Conservation (phyloP, 352 stramenopile genomes). For the Pythium biforme region DNA sequence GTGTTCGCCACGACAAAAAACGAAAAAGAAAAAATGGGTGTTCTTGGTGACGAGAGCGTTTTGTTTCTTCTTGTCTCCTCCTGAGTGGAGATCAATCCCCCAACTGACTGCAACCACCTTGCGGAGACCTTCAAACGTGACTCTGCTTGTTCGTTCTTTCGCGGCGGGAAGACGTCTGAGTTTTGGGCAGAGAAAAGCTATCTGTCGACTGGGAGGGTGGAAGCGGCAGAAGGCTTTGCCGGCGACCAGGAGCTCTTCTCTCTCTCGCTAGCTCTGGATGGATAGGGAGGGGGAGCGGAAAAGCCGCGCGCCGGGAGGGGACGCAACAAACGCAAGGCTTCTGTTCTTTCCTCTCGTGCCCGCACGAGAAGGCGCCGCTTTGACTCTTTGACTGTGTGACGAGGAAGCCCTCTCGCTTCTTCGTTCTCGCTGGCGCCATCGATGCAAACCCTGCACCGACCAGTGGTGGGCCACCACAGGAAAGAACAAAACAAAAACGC, state of each 20-base stretch:
- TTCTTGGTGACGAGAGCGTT: not conserved
- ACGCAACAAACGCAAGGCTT: constrained; percentile 1
- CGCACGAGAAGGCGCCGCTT: constrained; percentile 5
- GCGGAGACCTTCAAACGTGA: not conserved
- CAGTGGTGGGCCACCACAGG: too few species aligned
- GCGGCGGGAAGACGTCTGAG: not conserved
- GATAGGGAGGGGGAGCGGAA: not conserved
- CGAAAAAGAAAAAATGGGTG: not conserved
- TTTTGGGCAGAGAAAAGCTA: constrained; percentile 4
- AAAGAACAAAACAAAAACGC: too few species aligned
- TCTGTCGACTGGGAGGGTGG: not conserved
- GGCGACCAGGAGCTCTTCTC: not conserved
- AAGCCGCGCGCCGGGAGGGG: not conserved
- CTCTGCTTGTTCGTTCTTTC: not conserved
- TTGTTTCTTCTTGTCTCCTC: not conserved
- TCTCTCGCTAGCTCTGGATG: not conserved
- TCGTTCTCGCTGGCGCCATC: not conserved
- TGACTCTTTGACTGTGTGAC: constrained; percentile 8
- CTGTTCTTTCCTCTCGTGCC: constrained; percentile 5
- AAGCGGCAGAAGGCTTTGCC: not conserved
- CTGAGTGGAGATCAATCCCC: not conserved
- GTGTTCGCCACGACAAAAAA: too few species aligned
- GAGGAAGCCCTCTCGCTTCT: not conserved
- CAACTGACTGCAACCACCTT: not conserved
- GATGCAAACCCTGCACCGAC: too few species aligned